Evolutionary conservation across 768 basidiomycete species (phyloP).

Genomic region (Boletus speciosus): DNA sequence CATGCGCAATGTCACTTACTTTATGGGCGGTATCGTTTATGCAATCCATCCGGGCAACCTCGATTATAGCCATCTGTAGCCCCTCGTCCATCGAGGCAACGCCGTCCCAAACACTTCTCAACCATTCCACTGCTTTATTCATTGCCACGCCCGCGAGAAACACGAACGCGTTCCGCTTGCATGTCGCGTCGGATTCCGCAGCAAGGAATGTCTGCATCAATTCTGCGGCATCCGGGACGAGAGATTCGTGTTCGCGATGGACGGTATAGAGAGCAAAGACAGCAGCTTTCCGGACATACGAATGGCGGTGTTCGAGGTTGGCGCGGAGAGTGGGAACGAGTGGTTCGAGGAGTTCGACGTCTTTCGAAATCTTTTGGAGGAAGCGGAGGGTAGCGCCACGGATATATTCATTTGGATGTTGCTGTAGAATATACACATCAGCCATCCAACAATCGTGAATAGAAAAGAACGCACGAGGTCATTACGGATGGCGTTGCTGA

Average conservation of each 20-base stretch:
- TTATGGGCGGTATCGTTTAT: constrained; percentile 78
- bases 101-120: constrained; percentile 80
- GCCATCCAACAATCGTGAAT: not conserved
- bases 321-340: constrained; percentile 90
- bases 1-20: constrained; percentile 42
- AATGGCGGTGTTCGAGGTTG: constrained; percentile 96
- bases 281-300: constrained; percentile 97
- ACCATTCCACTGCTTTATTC: constrained; percentile 88
- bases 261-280: constrained; percentile 95
- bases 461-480: constrained; percentile 67
- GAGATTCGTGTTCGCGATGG: constrained; percentile 89
- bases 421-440: constrained; percentile 42
- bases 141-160: constrained; percentile 86
- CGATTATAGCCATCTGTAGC: constrained; percentile 94
- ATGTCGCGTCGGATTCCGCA: constrained; percentile 93
- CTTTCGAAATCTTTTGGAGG: constrained; percentile 92
- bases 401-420: constrained; percentile 99
- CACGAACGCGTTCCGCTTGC: constrained; percentile 96
- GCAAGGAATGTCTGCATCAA: constrained; percentile 94
- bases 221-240: constrained; percentile 95
- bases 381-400: constrained; percentile 96
- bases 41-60: constrained; percentile 88
- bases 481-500: constrained; percentile 93
- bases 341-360: constrained; percentile 92
- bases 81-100: constrained; percentile 83